These are phyloP conservation scores for Penicillium canariense DNA, from an alignment of 495 filamentous ascomycete species.

Conservation along the genomic window DNA sequence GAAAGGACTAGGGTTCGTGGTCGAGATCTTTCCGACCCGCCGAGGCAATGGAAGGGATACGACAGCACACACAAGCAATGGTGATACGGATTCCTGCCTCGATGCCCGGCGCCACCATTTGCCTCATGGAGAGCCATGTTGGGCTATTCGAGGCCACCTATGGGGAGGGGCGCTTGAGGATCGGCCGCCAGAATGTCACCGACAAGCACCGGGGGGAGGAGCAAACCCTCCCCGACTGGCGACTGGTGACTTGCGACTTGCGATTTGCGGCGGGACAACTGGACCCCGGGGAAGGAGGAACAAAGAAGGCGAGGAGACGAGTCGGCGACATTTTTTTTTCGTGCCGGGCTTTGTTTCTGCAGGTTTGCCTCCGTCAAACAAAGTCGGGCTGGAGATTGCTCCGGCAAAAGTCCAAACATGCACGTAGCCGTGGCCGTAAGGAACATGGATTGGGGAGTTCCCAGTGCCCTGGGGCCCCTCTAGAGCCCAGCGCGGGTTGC, in stretches of 20 bases:
- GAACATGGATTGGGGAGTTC: conserved; percentile 26
- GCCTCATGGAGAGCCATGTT: conserved; percentile 30
- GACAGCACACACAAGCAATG: conserved; percentile 32
- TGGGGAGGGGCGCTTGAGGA: conserved; percentile 11
- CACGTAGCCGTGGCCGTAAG: conserved; percentile 29
- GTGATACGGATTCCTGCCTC: conserved; percentile 33
- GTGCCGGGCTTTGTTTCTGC: conserved; percentile 28
- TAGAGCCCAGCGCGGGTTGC: neutral
- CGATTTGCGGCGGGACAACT: conserved; percentile 17
- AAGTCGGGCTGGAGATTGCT: conserved; percentile 26
- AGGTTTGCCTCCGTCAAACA: conserved; percentile 34
- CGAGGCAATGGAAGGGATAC: conserved; percentile 26
- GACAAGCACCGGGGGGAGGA: conserved; percentile 19
- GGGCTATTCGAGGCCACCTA: conserved; percentile 30
- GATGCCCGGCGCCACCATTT: conserved; percentile 26
- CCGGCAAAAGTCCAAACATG: conserved; percentile 28
- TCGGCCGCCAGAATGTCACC: conserved; percentile 9
- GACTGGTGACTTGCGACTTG: conserved; percentile 7
- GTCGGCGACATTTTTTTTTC: neutral
- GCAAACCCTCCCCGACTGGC: conserved; percentile 21
- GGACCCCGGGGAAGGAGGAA: conserved; percentile 4
- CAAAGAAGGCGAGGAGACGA: conserved; percentile 9
- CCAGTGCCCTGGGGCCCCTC: conserved; percentile 5
- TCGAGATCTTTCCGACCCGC: conserved; percentile 28
- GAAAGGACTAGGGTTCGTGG: conserved; percentile 27